Percentiles rank a stretch among this genome's conserved stretches.
phyloP scores from a whole-genome alignment of 2,329 filamentous ascomycete species.

The Diaporthe velutina region DNA sequence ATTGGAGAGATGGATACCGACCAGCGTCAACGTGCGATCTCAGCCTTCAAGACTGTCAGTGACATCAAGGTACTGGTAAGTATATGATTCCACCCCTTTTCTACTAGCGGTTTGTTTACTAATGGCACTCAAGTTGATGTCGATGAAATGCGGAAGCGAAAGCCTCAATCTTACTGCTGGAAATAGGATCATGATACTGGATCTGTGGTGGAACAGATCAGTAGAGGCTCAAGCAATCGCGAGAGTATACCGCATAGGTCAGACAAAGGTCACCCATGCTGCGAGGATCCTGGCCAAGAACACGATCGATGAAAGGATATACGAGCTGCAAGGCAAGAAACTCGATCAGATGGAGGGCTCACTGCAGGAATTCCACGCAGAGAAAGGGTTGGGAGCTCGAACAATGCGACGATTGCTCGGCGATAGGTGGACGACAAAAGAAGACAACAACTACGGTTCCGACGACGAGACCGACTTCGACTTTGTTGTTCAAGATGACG shows the following conservation, averaged over 20 bases:
- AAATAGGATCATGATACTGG: conserved; percentile 67
- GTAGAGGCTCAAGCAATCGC: conserved; percentile 72
- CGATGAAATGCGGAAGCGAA: conserved; percentile 52
- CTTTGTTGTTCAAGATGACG: not conserved
- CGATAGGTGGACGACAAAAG: not conserved
- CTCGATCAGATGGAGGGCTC: not conserved
- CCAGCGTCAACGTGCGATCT: not conserved
- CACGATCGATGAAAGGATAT: conserved; percentile 63
- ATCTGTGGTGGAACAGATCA: conserved; percentile 73
- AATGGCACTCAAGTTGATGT: not conserved
- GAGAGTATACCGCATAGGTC: conserved; percentile 75
- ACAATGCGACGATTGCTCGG: not conserved
- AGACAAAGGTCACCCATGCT: conserved; percentile 70
- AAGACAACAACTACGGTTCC: not conserved
- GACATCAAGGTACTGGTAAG: conserved; percentile 21
- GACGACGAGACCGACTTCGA: not conserved
- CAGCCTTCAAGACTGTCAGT: not conserved
- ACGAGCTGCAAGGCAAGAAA: conserved; percentile 7
- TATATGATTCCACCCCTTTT: not conserved
- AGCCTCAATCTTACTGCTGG: conserved; percentile 57
- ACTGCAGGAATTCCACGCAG: not conserved
- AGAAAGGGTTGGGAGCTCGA: not conserved
- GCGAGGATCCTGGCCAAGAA: conserved; percentile 67
- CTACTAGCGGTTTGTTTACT: not conserved
- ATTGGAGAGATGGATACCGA: conserved; percentile 45